Evolutionary conservation across 2,329 filamentous ascomycete genomes (phyloP).

Genomic region (Coniella lustricola): DNA sequence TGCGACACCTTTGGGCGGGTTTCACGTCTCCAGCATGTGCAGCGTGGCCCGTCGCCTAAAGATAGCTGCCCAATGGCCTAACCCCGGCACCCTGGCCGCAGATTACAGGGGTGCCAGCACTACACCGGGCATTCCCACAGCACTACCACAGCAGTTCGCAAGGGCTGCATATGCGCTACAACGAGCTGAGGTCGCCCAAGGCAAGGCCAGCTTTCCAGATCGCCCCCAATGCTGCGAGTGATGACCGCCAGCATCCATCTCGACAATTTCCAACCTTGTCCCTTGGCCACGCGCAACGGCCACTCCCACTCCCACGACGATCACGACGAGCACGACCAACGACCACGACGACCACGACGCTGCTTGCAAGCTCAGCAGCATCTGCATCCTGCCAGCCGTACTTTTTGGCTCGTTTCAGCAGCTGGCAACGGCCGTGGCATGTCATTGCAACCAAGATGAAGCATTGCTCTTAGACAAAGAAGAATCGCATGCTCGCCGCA

Average conservation of each 20-base stretch:
- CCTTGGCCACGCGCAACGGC: background rate
- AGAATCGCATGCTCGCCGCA: conserved; percentile 10
- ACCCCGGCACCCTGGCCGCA: background rate
- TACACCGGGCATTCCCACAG: too few species aligned
- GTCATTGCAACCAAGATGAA: conserved; percentile 13
- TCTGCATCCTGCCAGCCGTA: conserved; percentile 2
- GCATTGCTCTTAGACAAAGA: conserved; percentile 8
- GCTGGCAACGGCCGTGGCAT: conserved; percentile 10
- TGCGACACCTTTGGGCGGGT: too few species aligned
- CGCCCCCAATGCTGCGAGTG: background rate
- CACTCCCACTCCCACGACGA: too few species aligned
- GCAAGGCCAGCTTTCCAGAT: conserved; percentile 9
- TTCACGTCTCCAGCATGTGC: background rate
- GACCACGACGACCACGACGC: background rate
- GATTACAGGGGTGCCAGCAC: background rate
- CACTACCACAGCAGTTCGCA: too few species aligned
- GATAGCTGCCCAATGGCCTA: too few species aligned
- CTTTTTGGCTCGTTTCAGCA: background rate
- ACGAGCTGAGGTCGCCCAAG: background rate
- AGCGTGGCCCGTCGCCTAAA: too few species aligned
- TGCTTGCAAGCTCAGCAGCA: conserved; percentile 4
- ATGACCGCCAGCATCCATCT: background rate
- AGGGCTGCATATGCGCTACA: too few species aligned
- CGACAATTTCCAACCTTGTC: background rate
- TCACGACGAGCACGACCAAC: background rate